These are phyloP conservation scores for Epichloe coenophiala DNA, from an alignment of 2,329 filamentous ascomycete genomes.

Conservation along the genomic window DNA sequence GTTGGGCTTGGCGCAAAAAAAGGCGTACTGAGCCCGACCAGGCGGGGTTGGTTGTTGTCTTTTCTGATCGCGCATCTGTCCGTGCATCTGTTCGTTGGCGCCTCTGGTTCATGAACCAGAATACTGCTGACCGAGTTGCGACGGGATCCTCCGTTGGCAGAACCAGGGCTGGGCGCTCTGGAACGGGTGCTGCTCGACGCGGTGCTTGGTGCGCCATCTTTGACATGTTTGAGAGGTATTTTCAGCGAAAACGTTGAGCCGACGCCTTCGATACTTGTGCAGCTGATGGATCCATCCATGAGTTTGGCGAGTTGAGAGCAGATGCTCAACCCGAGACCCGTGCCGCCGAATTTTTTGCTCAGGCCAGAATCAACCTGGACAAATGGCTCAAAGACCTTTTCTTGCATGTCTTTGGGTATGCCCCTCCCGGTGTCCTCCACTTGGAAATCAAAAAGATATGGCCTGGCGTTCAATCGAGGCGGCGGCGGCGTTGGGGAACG, in stretches of 20 bases:
- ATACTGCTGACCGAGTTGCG: slow-evolving; percentile 16
- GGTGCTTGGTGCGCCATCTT: slow-evolving; percentile 41
- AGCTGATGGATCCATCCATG: slow-evolving; percentile 65
- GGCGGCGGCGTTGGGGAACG: slow-evolving; percentile 37
- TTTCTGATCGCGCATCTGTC: slow-evolving; percentile 7
- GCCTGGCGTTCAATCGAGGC: slow-evolving; percentile 47
- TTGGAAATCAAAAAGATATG: slow-evolving; percentile 73
- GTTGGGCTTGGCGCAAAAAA: slow-evolving; percentile 49
- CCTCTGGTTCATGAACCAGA: slow-evolving; percentile 8
- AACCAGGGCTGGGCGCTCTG: slow-evolving; percentile 32
- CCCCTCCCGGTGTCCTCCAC: slow-evolving; percentile 81
- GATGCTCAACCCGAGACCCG: slow-evolving; percentile 77
- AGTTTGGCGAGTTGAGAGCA: slow-evolving; percentile 73
- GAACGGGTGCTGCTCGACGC: slow-evolving; percentile 41
- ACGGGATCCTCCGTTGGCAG: slow-evolving; percentile 24
- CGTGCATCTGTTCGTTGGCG: slow-evolving; percentile 6
- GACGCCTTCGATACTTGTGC: slow-evolving; percentile 57
- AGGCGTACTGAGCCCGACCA: slow-evolving; percentile 71
- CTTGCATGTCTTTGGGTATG: slow-evolving; percentile 63
- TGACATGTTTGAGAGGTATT: slow-evolving; percentile 67
- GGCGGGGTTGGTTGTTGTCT: slow-evolving; percentile 47
- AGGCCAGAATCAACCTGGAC: slow-evolving; percentile 83
- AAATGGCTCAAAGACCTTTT: slow-evolving; percentile 85
- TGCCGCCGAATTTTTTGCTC: slow-evolving; percentile 82
- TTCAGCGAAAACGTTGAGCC: slow-evolving; percentile 74